These are phyloP conservation scores for Scutellaria barbata DNA, from an alignment of 257 asterid species.

Conservation along the genomic window DNA sequence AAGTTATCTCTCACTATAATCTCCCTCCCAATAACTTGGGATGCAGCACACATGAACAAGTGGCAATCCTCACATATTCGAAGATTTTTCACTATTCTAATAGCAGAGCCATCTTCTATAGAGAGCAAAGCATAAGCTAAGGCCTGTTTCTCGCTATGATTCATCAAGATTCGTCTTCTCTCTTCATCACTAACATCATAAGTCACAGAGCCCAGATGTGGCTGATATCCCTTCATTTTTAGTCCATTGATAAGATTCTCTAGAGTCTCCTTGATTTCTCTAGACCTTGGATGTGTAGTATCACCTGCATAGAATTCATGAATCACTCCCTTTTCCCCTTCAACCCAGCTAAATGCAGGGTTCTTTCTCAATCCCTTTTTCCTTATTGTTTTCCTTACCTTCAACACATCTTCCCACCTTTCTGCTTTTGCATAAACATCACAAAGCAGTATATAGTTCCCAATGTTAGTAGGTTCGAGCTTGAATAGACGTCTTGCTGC, in stretches of 20 bases:
- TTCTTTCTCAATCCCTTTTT: constrained; percentile 56
- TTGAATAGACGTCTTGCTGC: constrained; percentile 63
- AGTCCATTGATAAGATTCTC: constrained; percentile 44
- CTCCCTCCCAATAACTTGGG: constrained; percentile 58
- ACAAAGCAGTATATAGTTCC: constrained; percentile 75
- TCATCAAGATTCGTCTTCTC: constrained; percentile 60
- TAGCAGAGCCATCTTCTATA: constrained; percentile 36
- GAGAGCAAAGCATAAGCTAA: constrained; percentile 60
- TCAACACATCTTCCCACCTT: constrained; percentile 72
- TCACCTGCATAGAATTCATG: constrained; percentile 80
- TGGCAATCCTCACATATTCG: constrained; percentile 93
- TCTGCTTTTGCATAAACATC: constrained; percentile 70
- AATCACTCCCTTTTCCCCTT: constrained; percentile 68
- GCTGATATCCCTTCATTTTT: constrained; percentile 57
- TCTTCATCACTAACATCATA: constrained; percentile 72
- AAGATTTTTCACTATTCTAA: constrained; percentile 77
- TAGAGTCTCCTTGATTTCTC: constrained; percentile 51
- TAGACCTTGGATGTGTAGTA: constrained; percentile 52
- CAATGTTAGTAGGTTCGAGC: constrained; percentile 71
- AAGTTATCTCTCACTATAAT: constrained; percentile 74
- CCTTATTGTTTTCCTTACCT: constrained; percentile 56
- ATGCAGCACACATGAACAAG: constrained; percentile 64
- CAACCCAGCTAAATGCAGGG: constrained; percentile 77
- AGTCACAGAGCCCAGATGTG: constrained; percentile 53
- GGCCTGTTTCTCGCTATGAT: constrained; percentile 82